Conservation (phyloP, 129 eudicot genomes). For the Lonicera japonica region DNA sequence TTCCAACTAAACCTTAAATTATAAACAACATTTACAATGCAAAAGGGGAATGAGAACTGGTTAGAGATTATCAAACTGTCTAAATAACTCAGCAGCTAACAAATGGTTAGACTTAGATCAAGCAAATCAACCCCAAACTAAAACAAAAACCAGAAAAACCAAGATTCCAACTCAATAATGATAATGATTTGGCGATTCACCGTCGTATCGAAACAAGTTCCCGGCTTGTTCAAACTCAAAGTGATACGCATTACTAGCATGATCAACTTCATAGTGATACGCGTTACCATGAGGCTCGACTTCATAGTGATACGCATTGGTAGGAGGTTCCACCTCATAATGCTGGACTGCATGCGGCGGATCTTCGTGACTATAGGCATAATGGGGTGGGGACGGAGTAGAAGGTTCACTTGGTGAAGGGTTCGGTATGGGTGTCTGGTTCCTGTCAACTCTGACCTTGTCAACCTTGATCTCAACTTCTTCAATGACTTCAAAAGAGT, state of each 20-base stretch:
- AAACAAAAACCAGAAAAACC: too few relatives aligned
- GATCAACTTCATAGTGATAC: conserved; percentile 37
- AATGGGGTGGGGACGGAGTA: conserved; percentile 29
- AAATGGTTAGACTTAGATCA: too few relatives aligned
- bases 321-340: conserved; percentile 42
- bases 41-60: too few relatives aligned
- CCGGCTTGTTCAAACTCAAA: conserved; percentile 38
- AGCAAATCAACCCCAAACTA: too few relatives aligned
- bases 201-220: conserved; percentile 31
- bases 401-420: conserved; percentile 34
- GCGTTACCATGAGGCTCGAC: conserved; percentile 31
- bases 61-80: too few relatives aligned
- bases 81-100: too few relatives aligned
- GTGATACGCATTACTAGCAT: conserved; percentile 31
- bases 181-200: conserved; percentile 30
- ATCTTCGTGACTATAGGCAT: conserved; percentile 18
- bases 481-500: conserved; percentile 70
- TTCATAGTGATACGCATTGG: conserved; percentile 36
- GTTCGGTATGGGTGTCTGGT: conserved; percentile 25
- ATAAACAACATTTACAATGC: too few relatives aligned
- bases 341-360: conserved; percentile 27
- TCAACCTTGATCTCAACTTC: too few relatives aligned
- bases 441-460: conserved; percentile 58
- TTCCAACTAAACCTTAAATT: too few relatives aligned
- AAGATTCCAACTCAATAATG: too few relatives aligned